Evolutionary conservation across 306 rosid genomes (phyloP).

Genomic region (Lathyrus sativus): DNA sequence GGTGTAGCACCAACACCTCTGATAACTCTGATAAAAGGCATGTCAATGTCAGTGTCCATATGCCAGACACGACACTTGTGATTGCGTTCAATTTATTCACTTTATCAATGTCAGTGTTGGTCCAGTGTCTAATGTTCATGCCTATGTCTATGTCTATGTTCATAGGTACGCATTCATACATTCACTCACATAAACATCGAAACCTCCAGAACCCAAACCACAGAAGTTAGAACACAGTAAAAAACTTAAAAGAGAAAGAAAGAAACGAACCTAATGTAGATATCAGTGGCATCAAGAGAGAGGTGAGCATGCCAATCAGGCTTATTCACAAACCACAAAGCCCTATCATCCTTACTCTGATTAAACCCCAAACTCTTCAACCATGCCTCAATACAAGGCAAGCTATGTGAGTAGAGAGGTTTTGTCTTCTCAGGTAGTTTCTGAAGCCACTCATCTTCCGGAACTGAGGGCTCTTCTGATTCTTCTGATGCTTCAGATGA

Average conservation of each 20-base stretch:
- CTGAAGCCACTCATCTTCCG: conserved; percentile 90
- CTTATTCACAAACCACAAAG: conserved; percentile 73
- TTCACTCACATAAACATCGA: conserved; percentile 28
- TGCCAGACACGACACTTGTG: too few species aligned
- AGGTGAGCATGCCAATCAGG: conserved; percentile 92
- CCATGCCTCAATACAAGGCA: conserved; percentile 95
- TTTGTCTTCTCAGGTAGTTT: conserved; percentile 89
- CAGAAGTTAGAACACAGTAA: neutral
- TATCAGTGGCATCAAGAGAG: conserved; percentile 80
- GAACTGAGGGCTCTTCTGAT: conserved; percentile 53
- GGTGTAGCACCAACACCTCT: too few species aligned
- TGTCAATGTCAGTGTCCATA: too few species aligned
- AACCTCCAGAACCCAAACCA: conserved; percentile 13
- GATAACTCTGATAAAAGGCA: too few species aligned
- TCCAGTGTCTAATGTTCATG: too few species aligned
- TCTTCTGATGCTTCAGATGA: conserved; percentile 56
- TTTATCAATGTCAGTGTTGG: neutral
- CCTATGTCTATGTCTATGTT: neutral
- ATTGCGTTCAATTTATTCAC: neutral
- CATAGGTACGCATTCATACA: neutral
- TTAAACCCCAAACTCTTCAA: conserved; percentile 67
- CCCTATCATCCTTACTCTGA: conserved; percentile 76
- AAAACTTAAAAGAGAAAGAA: neutral
- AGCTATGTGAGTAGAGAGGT: conserved; percentile 91
- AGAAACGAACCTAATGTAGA: conserved; percentile 68